These are phyloP conservation scores for Penicillium flavigenum DNA, from an alignment of 495 filamentous ascomycete species.

Conservation along the genomic window DNA sequence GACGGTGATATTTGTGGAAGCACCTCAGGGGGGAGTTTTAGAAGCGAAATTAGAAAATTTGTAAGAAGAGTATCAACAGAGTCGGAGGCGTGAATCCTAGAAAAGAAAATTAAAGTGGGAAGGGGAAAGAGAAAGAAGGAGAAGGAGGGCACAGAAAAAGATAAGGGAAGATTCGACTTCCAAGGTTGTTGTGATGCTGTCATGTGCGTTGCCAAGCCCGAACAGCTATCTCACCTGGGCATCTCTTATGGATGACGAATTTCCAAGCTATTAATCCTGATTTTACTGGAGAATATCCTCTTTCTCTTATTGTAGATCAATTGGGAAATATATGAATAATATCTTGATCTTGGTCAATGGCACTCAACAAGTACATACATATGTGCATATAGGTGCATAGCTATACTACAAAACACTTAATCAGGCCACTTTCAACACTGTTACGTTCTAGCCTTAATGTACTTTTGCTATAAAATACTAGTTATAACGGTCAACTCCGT, in stretches of 20 bases:
- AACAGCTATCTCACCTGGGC: neutral
- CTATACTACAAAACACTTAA: too few relatives aligned
- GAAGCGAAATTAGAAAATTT: neutral
- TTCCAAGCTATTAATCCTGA: neutral
- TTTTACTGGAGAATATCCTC: too few relatives aligned
- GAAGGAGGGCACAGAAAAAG: conserved; percentile 31
- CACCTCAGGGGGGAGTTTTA: neutral
- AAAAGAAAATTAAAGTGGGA: neutral
- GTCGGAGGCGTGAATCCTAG: neutral
- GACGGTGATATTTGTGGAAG: conserved; percentile 11
- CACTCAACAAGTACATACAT: too few relatives aligned
- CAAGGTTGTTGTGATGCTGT: conserved; percentile 37
- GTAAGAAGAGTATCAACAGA: neutral
- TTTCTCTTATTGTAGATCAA: too few relatives aligned
- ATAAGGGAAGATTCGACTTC: conserved; percentile 8
- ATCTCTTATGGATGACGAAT: neutral
- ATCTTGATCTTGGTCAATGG: too few relatives aligned
- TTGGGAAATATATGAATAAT: too few relatives aligned
- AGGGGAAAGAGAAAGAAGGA: conserved; percentile 16
- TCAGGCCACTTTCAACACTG: too few relatives aligned
- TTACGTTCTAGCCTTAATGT: too few relatives aligned
- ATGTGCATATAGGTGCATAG: too few relatives aligned
- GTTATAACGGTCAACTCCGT: too few relatives aligned
- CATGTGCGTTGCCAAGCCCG: conserved; percentile 20
- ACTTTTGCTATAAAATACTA: too few relatives aligned